phyloP scores from a whole-genome alignment of 1,139 yeast species.

The Yamadazyma sp. region DNA sequence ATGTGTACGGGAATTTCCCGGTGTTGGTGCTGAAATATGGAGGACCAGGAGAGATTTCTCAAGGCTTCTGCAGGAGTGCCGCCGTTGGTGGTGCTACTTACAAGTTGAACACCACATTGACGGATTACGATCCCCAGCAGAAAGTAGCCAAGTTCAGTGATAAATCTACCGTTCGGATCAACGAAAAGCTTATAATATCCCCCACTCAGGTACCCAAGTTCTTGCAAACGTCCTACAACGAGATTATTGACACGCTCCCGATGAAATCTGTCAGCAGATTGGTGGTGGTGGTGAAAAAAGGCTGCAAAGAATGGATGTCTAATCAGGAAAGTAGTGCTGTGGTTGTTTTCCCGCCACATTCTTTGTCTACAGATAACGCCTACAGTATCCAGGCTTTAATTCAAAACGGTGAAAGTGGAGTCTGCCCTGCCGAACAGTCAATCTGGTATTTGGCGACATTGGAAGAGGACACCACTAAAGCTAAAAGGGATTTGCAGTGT shows the following conservation, averaged over 20 bases:
- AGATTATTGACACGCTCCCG: slow-evolving; percentile 37
- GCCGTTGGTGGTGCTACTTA: slow-evolving; percentile 98
- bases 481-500: slow-evolving; percentile 74
- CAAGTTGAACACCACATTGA: slow-evolving; percentile 68
- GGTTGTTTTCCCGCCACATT: slow-evolving; percentile 90
- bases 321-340: slow-evolving; percentile 82
- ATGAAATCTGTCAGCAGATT: slow-evolving; percentile 63
- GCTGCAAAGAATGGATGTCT: slow-evolving; percentile 89
- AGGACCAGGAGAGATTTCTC: slow-evolving; percentile 94
- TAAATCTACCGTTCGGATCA: slow-evolving; percentile 70
- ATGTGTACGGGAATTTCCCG: slow-evolving; percentile 93
- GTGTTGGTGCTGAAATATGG: slow-evolving; percentile 91
- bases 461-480: slow-evolving; percentile 64
- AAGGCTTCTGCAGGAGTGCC: slow-evolving; percentile 96
- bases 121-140: slow-evolving; percentile 61
- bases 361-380: slow-evolving; percentile 65
- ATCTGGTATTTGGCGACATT: slow-evolving; percentile 87
- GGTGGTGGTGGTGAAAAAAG: slow-evolving; percentile 80
- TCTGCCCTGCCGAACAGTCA: slow-evolving; percentile 85
- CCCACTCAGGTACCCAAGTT: slow-evolving; percentile 69
- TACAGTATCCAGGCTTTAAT: slow-evolving; percentile 83
- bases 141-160: slow-evolving; percentile 75
- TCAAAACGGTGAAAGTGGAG: slow-evolving; percentile 86
- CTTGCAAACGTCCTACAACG: slow-evolving; percentile 35
- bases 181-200: slow-evolving; percentile 72